phyloP scores from a whole-genome alignment of 116 monocot genomes.

The Dioscorea cayenensis region DNA sequence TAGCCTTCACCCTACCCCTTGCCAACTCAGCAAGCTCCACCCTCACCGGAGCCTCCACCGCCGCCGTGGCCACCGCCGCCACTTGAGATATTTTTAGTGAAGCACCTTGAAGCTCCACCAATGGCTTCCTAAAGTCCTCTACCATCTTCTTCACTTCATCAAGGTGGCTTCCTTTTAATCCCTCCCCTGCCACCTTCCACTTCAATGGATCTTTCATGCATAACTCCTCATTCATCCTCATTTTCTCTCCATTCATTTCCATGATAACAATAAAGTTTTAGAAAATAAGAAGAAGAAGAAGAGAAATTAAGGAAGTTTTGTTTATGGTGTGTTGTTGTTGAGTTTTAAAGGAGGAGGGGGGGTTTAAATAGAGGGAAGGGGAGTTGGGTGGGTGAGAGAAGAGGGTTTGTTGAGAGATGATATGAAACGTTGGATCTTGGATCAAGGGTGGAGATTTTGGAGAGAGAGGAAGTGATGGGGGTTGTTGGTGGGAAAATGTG shows the following conservation, averaged over 20 bases:
- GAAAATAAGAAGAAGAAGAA: not conserved
- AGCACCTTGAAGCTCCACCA: slow-evolving; percentile 28
- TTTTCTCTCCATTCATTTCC: not conserved
- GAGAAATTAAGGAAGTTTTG: not conserved
- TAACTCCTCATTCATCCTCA: not conserved
- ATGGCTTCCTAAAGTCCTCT: slow-evolving; percentile 6
- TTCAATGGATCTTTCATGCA: slow-evolving; percentile 11
- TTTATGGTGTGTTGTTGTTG: not conserved
- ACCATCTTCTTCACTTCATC: slow-evolving; percentile 27
- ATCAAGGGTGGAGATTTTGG: not conserved
- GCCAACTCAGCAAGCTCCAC: slow-evolving; percentile 22
- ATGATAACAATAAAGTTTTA: not conserved
- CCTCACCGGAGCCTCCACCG: not conserved
- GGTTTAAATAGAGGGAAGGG: not conserved
- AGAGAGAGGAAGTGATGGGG: not conserved
- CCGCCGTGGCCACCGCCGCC: slow-evolving; percentile 20
- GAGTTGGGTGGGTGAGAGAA: not conserved
- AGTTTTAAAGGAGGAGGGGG: not conserved
- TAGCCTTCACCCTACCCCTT: slow-evolving; percentile 31
- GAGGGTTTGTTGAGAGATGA: slow-evolving; percentile 1
- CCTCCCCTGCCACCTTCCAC: slow-evolving; percentile 25
- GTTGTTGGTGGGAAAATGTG: not conserved
- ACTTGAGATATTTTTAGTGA: slow-evolving; percentile 30
- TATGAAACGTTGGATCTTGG: not conserved
- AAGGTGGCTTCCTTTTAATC: slow-evolving; percentile 19